Evolutionary conservation across 2,329 filamentous ascomycete species (phyloP).

Genomic region (Dendryphion nanum): DNA sequence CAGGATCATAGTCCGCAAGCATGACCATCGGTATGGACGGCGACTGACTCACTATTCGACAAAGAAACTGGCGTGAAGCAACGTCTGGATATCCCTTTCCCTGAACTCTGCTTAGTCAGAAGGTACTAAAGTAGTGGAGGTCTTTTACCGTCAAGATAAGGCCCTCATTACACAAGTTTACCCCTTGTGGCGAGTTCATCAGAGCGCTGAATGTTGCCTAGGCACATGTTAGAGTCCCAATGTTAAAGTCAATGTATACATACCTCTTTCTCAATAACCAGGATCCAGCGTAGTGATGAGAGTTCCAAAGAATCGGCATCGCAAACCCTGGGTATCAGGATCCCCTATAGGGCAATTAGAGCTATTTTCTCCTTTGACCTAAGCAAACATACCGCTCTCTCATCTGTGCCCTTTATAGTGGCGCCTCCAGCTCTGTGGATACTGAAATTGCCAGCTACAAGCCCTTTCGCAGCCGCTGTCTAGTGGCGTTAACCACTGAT

Average conservation of each 20-base stretch:
- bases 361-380: background rate
- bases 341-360: constrained; percentile 49
- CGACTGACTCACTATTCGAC: constrained; percentile 37
- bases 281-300: constrained; percentile 58
- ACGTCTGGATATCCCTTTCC: constrained; percentile 83
- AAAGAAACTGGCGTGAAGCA: constrained; percentile 64
- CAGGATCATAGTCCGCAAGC: constrained; percentile 73
- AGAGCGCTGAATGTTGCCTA: constrained; percentile 6
- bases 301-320: constrained; percentile 54
- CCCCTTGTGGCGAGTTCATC: background rate
- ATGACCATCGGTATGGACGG: constrained; percentile 55
- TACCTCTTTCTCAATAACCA: constrained; percentile 80
- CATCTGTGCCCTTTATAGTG: constrained; percentile 39
- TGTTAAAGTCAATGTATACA: constrained; percentile 54
- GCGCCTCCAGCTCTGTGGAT: constrained; percentile 50
- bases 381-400: constrained; percentile 36
- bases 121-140: background rate
- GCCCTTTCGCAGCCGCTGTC: constrained; percentile 72
- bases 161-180: too few relatives aligned
- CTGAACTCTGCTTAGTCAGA: constrained; percentile 41
- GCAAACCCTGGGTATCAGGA: constrained; percentile 57
- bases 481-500: constrained; percentile 33
- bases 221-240: constrained; percentile 58
- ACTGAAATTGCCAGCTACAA: constrained; percentile 60
- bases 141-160: too few relatives aligned